phyloP scores from a whole-genome alignment of 1,139 yeast species.

The Zygoascus hellenicus region DNA sequence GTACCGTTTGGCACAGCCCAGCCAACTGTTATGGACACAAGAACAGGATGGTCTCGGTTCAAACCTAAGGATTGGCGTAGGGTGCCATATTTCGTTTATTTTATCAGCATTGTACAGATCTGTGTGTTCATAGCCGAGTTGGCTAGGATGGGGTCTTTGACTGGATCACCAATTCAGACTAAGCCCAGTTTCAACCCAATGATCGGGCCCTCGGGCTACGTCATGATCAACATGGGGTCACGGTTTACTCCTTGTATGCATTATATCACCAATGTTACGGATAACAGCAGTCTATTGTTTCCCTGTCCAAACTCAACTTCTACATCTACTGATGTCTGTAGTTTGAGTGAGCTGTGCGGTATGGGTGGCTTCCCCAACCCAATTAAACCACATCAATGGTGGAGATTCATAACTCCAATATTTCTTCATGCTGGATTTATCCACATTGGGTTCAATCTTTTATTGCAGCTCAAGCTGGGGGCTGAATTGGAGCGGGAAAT shows the following conservation, averaged over 20 bases:
- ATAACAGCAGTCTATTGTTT: constrained; percentile 42
- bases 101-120: constrained; percentile 43
- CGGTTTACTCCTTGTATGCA: constrained; percentile 72
- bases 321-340: constrained; percentile 49
- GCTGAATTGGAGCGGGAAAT: constrained; percentile 54
- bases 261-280: constrained; percentile 46
- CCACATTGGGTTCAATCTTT: constrained; percentile 60
- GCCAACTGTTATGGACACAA: not conserved
- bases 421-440: constrained; percentile 71
- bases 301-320: constrained; percentile 72
- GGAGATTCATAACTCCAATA: constrained; percentile 64
- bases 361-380: constrained; percentile 44
- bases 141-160: constrained; percentile 50
- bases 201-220: constrained; percentile 72
- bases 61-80: constrained; percentile 16
- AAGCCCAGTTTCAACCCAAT: constrained; percentile 72
- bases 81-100: constrained; percentile 32
- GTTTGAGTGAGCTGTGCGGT: constrained; percentile 57
- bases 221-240: constrained; percentile 65
- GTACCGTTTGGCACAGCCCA: constrained; percentile 5
- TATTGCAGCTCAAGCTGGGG: constrained; percentile 59
- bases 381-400: constrained; percentile 47
- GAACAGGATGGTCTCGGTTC: constrained; percentile 3
- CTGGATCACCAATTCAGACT: constrained; percentile 66
- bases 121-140: constrained; percentile 65